These are phyloP conservation scores for Eucalyptus marginata DNA, from an alignment of 345 rosid species.

Conservation along the genomic window DNA sequence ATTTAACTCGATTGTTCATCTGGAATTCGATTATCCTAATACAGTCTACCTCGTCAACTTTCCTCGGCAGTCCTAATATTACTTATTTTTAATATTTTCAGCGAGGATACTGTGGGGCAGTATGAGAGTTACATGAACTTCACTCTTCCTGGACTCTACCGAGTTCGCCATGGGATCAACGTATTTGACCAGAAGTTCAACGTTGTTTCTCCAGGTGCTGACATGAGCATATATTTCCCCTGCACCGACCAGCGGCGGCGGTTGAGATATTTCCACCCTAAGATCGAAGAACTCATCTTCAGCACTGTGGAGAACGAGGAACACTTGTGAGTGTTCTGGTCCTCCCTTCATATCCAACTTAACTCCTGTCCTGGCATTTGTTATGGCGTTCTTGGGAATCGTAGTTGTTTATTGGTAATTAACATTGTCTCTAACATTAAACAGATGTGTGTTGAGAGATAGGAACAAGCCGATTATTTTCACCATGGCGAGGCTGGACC, in stretches of 20 bases:
- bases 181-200: fast-evolving
- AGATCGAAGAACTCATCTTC: too few relatives aligned
- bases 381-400: fast-evolving
- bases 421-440: background rate
- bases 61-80: fast-evolving
- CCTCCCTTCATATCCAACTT: fast-evolving
- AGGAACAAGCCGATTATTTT: slow-evolving; percentile 74
- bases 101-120: slow-evolving; percentile 69
- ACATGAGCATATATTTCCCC: fast-evolving
- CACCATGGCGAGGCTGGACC: slow-evolving; percentile 92
- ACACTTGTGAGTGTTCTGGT: too few relatives aligned
- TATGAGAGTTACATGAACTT: slow-evolving; percentile 56
- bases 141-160: too few relatives aligned
- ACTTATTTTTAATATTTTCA: background rate
- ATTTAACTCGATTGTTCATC: background rate
- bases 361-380: too few relatives aligned
- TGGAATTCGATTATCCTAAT: background rate
- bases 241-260: fast-evolving
- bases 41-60: background rate
- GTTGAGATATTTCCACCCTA: fast-evolving
- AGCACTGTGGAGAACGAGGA: fast-evolving
- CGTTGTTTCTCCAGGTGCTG: fast-evolving
- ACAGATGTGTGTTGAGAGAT: slow-evolving; percentile 69
- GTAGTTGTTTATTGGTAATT: fast-evolving
- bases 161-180: fast-evolving